Base-by-base conservation (phyloP, 208 protist species). In the Wallacemonas sp. region DNA sequence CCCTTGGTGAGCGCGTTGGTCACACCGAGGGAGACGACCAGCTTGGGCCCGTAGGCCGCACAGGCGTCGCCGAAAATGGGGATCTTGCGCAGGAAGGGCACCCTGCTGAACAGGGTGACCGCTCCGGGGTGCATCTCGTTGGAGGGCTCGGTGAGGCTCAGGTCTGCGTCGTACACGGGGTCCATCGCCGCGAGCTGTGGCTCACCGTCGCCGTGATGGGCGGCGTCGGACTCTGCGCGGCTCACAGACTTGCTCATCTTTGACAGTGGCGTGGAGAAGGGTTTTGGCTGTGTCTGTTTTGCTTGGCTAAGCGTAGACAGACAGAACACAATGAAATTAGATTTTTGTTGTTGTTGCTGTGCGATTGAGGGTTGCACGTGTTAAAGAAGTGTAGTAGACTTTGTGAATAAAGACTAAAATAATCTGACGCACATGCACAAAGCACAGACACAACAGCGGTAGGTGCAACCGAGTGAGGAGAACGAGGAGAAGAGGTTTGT, bases 1-100 rank as follows among this genome's bases (percentile, higher is more conserved):
- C 71, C 71, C 36, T 71, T 78, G 19, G 29, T 54, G 27, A 78
- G 38, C 3, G 70, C 21, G 52, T 78, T 71, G 12, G 48, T 46
- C 27, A 63, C 15, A 37, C 65, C 66, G 54, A 78, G 48, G 30
- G 66, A 37, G 30, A 55, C 13, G 38, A 63, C 58, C 24, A 39
- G 26, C 33, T 68, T 68, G n/a, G 55, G 58, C 22, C 66, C 71
- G 39, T 53, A 78, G 15, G 44, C 61, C 15, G 55, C 41, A 12
- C 12, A 6, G 34, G 53, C 66, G 10, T 12, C 13, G 32, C 58
- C 66, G 5, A 73, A 48, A 13, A 72, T 30, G 32, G 71, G 65
- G 19, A 78, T 46, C 26, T 60, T 46, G 8, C 58, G 29, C 9
- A 66, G n/a, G 41, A 30, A 76, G 9, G 71, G 71, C 5, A 50